Base-by-base conservation (phyloP, 176 grass and related monocot species). In the Triticum dicoccoides region DNA sequence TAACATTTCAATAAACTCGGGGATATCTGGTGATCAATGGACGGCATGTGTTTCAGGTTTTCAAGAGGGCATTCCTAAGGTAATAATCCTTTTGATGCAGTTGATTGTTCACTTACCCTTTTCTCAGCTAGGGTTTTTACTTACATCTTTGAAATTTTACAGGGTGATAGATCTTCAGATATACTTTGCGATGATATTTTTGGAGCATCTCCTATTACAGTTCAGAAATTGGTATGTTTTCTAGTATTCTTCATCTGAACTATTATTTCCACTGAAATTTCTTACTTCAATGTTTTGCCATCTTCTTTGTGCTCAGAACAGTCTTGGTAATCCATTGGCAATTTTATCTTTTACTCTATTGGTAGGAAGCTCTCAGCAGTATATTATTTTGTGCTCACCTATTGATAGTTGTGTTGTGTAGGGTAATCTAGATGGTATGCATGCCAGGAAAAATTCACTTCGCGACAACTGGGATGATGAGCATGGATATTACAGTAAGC, bases 401-500 rank as follows among this genome's bases (percentile, higher is more conserved):
- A 51, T 49, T 29, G 42, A 51, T 76, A 10, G 24, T 76, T 51
- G 14, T 69, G 13, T 34, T 84, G 51, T 84, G 47, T 65, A 99
- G 97, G 90, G 87, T 58, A 96, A 99, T 56, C 87, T 79, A 75
- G 92, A 96, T 27, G 85, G 80, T 37, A 54, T 94, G 56, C 83
- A 67, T 41, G 81, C 90, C 24, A 90, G 92, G 61, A 86, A 77
- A 87, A 94, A 78, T 72, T 87, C 62, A 70, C 83, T 96, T 77
- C 85, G 91, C 70, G 97, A 99, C 80, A 99, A 97, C 84, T 99
- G 97, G 97, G 97, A 99, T 83, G 97, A 99, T 90, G 94, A 99
- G 38, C 39, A 76, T 76, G 94, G 97, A 51, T 99, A 96, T 80
- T 99, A 99, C 78, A 89, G 94, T 99, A 89, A 93, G 94, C 91